A percentile compares a stretch with the other conserved stretches of the same genome.
Conservation (phyloP, 768 basidiomycete genomes). For the Russula emetica region DNA sequence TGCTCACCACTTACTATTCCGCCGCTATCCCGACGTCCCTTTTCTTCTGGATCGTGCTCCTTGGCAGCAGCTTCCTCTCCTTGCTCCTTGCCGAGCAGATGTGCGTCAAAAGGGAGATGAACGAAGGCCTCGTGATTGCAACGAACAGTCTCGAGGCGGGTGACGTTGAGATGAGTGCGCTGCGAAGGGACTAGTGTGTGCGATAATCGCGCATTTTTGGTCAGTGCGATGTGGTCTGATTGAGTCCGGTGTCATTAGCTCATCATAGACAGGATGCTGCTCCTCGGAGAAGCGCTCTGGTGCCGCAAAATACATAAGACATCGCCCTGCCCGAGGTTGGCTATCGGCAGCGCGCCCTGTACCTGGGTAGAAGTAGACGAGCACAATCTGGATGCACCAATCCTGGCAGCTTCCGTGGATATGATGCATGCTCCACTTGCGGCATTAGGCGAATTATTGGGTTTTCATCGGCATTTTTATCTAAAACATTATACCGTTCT, state of each 20-base stretch:
- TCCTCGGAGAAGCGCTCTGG: neutral
- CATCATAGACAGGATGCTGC: neutral
- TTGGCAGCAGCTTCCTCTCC: slow-evolving; percentile 64
- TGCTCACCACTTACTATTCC: slow-evolving; percentile 91
- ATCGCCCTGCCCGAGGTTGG: neutral
- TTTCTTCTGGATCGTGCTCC: slow-evolving; percentile 87
- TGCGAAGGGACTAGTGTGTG: slow-evolving; percentile 44
- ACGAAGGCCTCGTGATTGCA: slow-evolving; percentile 65
- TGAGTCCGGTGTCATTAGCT: slow-evolving; percentile 14
- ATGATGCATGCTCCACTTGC: slow-evolving; percentile 5
- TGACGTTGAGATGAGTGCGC: slow-evolving; percentile 51
- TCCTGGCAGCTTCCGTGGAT: slow-evolving; percentile 6
- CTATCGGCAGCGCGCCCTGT: slow-evolving; percentile 9
- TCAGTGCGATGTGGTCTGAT: slow-evolving; percentile 2
- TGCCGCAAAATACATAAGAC: neutral
- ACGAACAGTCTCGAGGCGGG: slow-evolving; percentile 43
- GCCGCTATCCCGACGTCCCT: slow-evolving; percentile 77
- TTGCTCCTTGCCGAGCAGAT: slow-evolving; percentile 86
- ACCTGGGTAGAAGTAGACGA: slow-evolving; percentile 9
- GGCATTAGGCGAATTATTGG: slow-evolving; percentile 14
- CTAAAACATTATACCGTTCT: slow-evolving; percentile 7
- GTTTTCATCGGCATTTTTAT: slow-evolving; percentile 6
- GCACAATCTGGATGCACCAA: neutral
- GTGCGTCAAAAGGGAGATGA: slow-evolving; percentile 87
- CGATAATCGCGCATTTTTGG: slow-evolving; percentile 19